phyloP scores from a whole-genome alignment of 352 stramenopile species.

The Hyaloperonospora arabidopsidis region DNA sequence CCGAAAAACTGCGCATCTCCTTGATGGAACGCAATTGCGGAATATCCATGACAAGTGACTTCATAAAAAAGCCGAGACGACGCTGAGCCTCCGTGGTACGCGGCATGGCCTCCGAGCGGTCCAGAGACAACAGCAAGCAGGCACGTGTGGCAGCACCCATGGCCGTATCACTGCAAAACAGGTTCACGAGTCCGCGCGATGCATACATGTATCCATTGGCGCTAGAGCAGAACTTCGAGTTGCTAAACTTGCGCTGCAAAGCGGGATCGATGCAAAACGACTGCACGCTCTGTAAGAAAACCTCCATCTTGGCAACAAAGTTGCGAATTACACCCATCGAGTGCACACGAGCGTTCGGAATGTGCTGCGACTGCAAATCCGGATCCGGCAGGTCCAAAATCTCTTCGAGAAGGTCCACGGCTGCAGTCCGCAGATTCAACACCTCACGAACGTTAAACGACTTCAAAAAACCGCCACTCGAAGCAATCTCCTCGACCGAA shows the following conservation, averaged over 20 bases:
- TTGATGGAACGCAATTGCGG: constrained; percentile 72
- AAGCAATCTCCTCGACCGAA: constrained; percentile 62
- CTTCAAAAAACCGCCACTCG: constrained; percentile 63
- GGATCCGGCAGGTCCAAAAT: constrained; percentile 78
- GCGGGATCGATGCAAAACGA: constrained; percentile 59
- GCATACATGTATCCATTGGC: constrained; percentile 62
- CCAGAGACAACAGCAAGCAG: constrained; percentile 55
- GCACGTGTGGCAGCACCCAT: constrained; percentile 68
- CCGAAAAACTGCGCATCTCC: constrained; percentile 79
- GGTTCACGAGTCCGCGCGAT: constrained; percentile 55
- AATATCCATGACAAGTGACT: constrained; percentile 82
- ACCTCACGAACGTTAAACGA: constrained; percentile 69
- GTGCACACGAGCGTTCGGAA: constrained; percentile 55
- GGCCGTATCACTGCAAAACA: constrained; percentile 63
- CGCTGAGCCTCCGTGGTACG: constrained; percentile 53
- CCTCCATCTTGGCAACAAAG: constrained; percentile 85
- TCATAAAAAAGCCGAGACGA: constrained; percentile 82
- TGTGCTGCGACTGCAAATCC: constrained; percentile 59
- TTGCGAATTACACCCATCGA: constrained; percentile 80
- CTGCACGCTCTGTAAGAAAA: constrained; percentile 56
- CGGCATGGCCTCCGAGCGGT: constrained; percentile 62
- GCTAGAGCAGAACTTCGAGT: constrained; percentile 68
- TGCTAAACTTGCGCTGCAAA: constrained; percentile 62
- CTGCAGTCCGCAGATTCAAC: constrained; percentile 44
- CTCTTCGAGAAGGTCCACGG: constrained; percentile 70